A percentile compares a stretch with the other conserved stretches of the same genome.
phyloP scores from a whole-genome alignment of 371 early-diverging fungal species.

The Chytridium lagenaria region DNA sequence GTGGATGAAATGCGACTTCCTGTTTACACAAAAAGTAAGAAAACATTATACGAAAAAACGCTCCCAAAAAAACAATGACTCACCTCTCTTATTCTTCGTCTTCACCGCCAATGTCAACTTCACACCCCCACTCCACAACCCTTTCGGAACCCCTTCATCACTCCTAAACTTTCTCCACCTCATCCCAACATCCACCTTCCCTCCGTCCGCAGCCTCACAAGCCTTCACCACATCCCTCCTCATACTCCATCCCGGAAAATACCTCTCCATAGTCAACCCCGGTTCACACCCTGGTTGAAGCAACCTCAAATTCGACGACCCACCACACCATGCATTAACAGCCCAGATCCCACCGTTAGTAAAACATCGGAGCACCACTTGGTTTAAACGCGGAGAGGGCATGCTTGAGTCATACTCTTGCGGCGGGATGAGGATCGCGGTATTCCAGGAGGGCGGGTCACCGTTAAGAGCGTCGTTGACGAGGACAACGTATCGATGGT shows the following conservation, averaged over 20 bases:
- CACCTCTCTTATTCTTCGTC: background rate
- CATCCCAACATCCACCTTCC: background rate
- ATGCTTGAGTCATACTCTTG: constrained; percentile 4
- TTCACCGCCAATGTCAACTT: background rate
- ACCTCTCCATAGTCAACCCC: constrained; percentile 7
- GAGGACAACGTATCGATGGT: constrained; percentile 13
- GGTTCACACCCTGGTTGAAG: background rate
- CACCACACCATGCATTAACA: background rate
- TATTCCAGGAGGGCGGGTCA: constrained; percentile 12
- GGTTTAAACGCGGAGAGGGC: background rate
- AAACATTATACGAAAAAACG: background rate
- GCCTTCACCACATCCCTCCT: constrained; percentile 16
- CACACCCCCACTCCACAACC: too few relatives aligned
- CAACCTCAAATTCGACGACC: constrained; percentile 6
- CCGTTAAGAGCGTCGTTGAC: constrained; percentile 2
- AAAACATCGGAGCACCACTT: constrained; percentile 1
- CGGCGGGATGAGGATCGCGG: background rate
- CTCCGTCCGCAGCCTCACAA: background rate
- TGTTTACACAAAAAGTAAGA: background rate
- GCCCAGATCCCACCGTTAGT: background rate
- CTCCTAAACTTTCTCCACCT: constrained; percentile 6
- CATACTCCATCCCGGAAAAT: background rate
- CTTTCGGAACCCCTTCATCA: background rate
- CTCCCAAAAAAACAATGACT: background rate
- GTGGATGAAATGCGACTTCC: background rate